Evolutionary conservation across 1,284 basidiomycete species (phyloP).

Genomic region (Tylopilus orsonianus): DNA sequence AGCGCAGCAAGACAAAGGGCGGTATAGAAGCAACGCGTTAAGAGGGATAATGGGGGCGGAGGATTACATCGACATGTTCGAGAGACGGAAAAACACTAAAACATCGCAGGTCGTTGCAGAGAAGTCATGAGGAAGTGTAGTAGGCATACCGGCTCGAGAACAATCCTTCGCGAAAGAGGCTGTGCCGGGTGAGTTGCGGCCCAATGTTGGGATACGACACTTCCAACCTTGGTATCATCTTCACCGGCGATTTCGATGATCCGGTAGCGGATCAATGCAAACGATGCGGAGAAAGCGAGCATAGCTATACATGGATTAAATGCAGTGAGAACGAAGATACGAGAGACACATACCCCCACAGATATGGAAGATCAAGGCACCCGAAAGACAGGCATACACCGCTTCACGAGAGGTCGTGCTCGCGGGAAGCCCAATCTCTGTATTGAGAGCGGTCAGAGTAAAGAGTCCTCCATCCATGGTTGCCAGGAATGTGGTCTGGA

Average conservation of each 20-base stretch:
- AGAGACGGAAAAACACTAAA: background rate
- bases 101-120: conserved; percentile 1
- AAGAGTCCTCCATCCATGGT: conserved; percentile 34
- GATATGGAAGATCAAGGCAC: conserved; percentile 33
- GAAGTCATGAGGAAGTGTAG: background rate
- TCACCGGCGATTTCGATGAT: conserved; percentile 18
- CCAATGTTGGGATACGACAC: background rate
- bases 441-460: conserved; percentile 24
- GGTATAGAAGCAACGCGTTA: conserved; percentile 28
- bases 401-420: conserved; percentile 18
- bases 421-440: conserved; percentile 18
- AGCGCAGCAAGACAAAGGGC: conserved; percentile 23
- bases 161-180: conserved; percentile 13
- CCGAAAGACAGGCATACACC: conserved; percentile 31
- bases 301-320: conserved; percentile 19
- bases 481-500: conserved; percentile 31
- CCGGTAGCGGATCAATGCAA: conserved; percentile 27
- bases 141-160: conserved; percentile 21
- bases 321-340: background rate
- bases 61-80: background rate
- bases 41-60: conserved; percentile 21
- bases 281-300: conserved; percentile 33
- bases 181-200: conserved; percentile 12
- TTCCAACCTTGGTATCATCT: conserved; percentile 18
- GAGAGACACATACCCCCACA: conserved; percentile 25